Conservation (phyloP, 2,329 filamentous ascomycete species). For the Ceratocystis lukuohia region DNA sequence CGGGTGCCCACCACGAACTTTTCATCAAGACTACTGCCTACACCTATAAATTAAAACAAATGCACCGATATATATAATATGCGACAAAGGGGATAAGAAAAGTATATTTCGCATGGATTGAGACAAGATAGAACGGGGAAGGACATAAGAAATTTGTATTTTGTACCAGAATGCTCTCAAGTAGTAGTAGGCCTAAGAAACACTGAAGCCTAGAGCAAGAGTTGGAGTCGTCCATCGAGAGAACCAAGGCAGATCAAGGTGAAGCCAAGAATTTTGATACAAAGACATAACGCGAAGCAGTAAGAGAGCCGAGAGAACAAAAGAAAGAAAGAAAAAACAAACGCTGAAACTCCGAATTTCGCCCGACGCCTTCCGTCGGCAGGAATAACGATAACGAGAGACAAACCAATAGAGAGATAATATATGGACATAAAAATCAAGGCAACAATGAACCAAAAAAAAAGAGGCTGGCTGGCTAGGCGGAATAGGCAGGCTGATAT, state of each 20-base stretch:
- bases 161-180: not conserved
- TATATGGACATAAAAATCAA: not conserved
- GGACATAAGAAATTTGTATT: not conserved
- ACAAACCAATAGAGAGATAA: constrained; percentile 2
- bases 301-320: not conserved
- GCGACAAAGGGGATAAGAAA: not conserved
- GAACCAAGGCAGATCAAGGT: not conserved
- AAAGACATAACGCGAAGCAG: not conserved
- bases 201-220: not conserved
- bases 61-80: not conserved
- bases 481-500: not conserved
- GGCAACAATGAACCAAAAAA: not conserved
- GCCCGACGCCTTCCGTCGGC: not conserved
- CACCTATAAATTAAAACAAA: not conserved
- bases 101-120: not conserved
- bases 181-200: not conserved
- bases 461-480: not conserved
- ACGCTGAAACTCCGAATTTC: constrained; percentile 1
- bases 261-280: not conserved
- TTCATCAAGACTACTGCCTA: too few species aligned
- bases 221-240: not conserved
- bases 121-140: not conserved
- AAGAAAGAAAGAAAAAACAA: constrained; percentile 7
- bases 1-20: not conserved
- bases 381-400: not conserved